Evolutionary conservation across 2,329 filamentous ascomycete species (phyloP).

Genomic region (Sarocladium oryzae): DNA sequence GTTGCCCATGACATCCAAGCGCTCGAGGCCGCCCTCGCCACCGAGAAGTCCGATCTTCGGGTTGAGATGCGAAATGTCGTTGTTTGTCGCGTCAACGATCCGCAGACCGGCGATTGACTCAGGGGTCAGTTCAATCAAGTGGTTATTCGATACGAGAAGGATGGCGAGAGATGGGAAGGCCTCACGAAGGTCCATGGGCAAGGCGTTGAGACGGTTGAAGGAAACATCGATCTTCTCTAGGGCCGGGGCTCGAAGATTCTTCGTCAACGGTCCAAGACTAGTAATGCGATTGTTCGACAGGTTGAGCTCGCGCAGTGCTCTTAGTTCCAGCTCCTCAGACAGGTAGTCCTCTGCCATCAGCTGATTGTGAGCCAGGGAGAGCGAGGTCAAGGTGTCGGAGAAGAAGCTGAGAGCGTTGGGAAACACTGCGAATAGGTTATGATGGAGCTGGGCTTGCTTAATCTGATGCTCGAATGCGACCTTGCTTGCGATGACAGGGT

Average conservation of each 20-base stretch:
- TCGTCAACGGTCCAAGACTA: constrained; percentile 58
- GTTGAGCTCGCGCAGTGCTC: constrained; percentile 70
- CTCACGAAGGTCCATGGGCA: constrained; percentile 57
- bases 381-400: constrained; percentile 59
- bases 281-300: constrained; percentile 68
- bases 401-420: constrained; percentile 68
- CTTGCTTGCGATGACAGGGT: constrained; percentile 50
- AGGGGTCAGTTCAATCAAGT: constrained; percentile 64
- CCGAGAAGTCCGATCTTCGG: constrained; percentile 73
- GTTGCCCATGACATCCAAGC: constrained; percentile 76
- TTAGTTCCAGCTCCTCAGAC: constrained; percentile 59
- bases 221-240: constrained; percentile 76
- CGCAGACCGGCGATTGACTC: constrained; percentile 68
- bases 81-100: constrained; percentile 72
- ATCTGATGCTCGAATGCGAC: constrained; percentile 46
- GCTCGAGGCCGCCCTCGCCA: constrained; percentile 51
- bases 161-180: constrained; percentile 65
- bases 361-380: constrained; percentile 73
- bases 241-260: constrained; percentile 63
- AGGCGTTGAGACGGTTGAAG: constrained; percentile 67
- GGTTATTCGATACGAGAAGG: constrained; percentile 73
- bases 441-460: constrained; percentile 61
- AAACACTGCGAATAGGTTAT: constrained; percentile 67
- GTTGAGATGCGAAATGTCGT: constrained; percentile 76
- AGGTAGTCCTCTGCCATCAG: constrained; percentile 61